phyloP scores from a whole-genome alignment of 495 filamentous ascomycete species.

The Tuber magnatum region DNA sequence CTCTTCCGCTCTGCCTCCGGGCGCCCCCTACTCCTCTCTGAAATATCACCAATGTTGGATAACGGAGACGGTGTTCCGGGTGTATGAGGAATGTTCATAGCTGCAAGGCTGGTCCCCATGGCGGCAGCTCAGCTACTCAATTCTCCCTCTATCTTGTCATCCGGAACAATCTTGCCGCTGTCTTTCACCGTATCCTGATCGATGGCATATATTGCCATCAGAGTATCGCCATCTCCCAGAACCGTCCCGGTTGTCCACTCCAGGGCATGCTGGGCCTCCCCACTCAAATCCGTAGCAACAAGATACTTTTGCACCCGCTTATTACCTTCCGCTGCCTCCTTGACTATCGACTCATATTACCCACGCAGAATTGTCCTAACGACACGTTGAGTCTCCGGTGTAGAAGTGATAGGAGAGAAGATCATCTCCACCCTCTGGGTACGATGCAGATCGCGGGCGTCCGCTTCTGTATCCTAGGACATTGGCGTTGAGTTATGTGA shows the following conservation, averaged over 20 bases:
- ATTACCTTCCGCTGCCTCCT: conserved; percentile 66
- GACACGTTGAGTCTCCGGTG: conserved; percentile 67
- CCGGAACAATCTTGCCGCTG: conserved; percentile 40
- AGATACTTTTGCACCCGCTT: conserved; percentile 77
- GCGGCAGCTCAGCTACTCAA: conserved; percentile 26
- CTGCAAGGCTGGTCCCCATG: conserved; percentile 14
- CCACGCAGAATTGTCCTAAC: conserved; percentile 85
- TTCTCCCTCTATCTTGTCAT: conserved; percentile 25
- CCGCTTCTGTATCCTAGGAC: conserved; percentile 59
- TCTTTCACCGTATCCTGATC: conserved; percentile 54
- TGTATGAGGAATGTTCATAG: conserved; percentile 17
- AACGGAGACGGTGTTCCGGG: conserved; percentile 37
- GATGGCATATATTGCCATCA: conserved; percentile 51
- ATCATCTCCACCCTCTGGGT: conserved; percentile 76
- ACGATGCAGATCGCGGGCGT: conserved; percentile 59
- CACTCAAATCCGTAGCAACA: conserved; percentile 84
- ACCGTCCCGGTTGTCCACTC: conserved; percentile 95
- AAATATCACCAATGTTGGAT: conserved; percentile 33
- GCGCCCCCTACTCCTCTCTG: conserved; percentile 37
- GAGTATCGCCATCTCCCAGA: conserved; percentile 90
- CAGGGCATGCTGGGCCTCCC: conserved; percentile 48
- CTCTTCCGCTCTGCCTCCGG: conserved; percentile 61
- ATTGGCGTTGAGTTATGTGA: conserved; percentile 69
- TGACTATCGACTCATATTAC: conserved; percentile 64
- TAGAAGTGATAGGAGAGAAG: conserved; percentile 68